Conservation (phyloP, 768 basidiomycete genomes). For the Tulasnella sp. region DNA sequence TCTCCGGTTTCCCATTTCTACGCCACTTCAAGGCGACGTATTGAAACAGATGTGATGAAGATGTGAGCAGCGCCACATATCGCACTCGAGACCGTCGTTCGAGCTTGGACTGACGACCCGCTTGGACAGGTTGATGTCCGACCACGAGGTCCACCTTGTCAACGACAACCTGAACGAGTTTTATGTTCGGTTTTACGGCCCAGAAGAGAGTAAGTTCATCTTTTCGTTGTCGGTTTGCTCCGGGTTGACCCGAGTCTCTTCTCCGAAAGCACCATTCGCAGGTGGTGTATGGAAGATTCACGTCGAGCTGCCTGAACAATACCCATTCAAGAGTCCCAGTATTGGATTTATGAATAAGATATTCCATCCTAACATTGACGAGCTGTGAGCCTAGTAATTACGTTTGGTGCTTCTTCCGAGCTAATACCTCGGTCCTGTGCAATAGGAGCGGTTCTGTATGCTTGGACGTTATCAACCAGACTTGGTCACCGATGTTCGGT, state of each 20-base stretch:
- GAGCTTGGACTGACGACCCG: slow-evolving; percentile 25
- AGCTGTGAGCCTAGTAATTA: slow-evolving; percentile 62
- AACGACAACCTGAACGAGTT: slow-evolving; percentile 99
- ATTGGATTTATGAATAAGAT: slow-evolving; percentile 99
- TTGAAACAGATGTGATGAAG: slow-evolving; percentile 99
- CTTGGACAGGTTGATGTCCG: slow-evolving; percentile 81
- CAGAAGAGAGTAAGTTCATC: slow-evolving; percentile 72
- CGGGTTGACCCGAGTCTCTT: neutral
- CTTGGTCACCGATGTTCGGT: slow-evolving; percentile 99
- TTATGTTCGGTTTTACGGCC: slow-evolving; percentile 93
- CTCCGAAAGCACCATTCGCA: slow-evolving; percentile 72
- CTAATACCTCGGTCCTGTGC: slow-evolving; percentile 14
- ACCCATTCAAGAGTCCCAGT: slow-evolving; percentile 97
- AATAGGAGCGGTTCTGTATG: slow-evolving; percentile 93
- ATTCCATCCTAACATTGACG: slow-evolving; percentile 99
- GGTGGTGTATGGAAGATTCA: slow-evolving; percentile 99
- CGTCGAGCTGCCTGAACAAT: slow-evolving; percentile 96
- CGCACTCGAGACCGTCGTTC: neutral
- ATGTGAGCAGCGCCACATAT: slow-evolving; percentile 52
- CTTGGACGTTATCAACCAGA: slow-evolving; percentile 97
- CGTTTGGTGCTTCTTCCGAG: slow-evolving; percentile 23
- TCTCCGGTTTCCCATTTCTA: slow-evolving; percentile 32
- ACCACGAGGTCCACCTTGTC: slow-evolving; percentile 95
- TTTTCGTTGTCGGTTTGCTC: neutral
- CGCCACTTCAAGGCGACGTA: slow-evolving; percentile 88